Evolutionary conservation across 192 early-diverging fungal genomes (phyloP).

Genomic region (Backusella westeae): DNA sequence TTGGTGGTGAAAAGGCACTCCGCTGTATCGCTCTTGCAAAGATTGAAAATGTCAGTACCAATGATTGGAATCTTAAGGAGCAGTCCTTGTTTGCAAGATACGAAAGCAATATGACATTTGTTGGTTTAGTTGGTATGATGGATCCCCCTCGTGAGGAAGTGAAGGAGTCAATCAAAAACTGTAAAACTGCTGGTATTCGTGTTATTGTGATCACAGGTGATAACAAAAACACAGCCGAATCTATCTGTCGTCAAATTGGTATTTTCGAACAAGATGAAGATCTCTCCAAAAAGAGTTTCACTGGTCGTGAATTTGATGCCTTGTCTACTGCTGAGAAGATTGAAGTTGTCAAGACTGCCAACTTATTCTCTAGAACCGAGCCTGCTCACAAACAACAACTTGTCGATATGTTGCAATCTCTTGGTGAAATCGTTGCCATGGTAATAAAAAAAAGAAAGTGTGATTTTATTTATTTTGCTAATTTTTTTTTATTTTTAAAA

Average conservation of each 20-base stretch:
- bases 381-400: slow-evolving; percentile 94
- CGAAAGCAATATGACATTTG: slow-evolving; percentile 89
- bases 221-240: slow-evolving; percentile 95
- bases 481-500: too few relatives aligned
- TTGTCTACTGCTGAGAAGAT: slow-evolving; percentile 71
- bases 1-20: slow-evolving; percentile 75
- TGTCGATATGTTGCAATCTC: slow-evolving; percentile 85
- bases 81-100: slow-evolving; percentile 63
- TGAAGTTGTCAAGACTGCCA: slow-evolving; percentile 70
- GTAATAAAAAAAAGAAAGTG: too few relatives aligned
- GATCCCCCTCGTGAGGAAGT: slow-evolving; percentile 98
- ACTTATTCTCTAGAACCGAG: slow-evolving; percentile 92
- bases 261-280: slow-evolving; percentile 75
- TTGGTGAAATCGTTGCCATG: slow-evolving; percentile 88
- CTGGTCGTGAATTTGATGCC: slow-evolving; percentile 95
- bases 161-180: slow-evolving; percentile 76
- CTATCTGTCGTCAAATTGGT: slow-evolving; percentile 94
- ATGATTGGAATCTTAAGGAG: slow-evolving; percentile 54
- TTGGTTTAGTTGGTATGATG: slow-evolving; percentile 95
- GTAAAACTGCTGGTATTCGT: slow-evolving; percentile 92
- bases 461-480: too few relatives aligned
- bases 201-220: slow-evolving; percentile 99
- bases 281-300: slow-evolving; percentile 68
- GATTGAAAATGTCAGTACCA: slow-evolving; percentile 63
- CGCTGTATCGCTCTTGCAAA: slow-evolving; percentile 91